Conservation (phyloP, 306 rosid genomes). For the Gastrolobium villosum region DNA sequence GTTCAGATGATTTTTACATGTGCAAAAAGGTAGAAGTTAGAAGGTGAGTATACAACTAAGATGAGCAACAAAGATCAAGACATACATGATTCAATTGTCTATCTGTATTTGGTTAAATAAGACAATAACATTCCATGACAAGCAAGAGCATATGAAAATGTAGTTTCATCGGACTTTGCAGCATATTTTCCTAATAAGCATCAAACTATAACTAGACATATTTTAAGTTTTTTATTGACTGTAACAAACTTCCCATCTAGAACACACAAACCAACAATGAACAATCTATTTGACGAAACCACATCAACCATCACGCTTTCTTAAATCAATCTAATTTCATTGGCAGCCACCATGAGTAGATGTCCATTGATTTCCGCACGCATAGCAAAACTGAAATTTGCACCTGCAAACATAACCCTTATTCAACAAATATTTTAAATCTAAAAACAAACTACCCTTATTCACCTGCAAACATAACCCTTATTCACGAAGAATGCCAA, state of each 20-base stretch:
- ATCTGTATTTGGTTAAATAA: no score
- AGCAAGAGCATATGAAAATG: no score
- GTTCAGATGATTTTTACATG: background rate
- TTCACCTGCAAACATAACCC: no score
- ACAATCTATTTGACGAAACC: background rate
- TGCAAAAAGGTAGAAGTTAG: background rate
- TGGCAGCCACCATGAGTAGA: conserved; percentile 53
- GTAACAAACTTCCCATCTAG: background rate
- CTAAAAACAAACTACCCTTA: background rate
- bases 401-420: conserved; percentile 60
- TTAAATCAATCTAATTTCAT: conserved; percentile 33
- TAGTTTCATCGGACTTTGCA: background rate
- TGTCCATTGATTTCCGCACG: conserved; percentile 59
- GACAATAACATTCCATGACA: no score
- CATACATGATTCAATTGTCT: background rate
- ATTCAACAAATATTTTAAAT: background rate
- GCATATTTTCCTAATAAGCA: background rate
- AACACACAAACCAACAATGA: background rate
- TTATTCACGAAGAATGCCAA: background rate
- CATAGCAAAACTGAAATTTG: conserved; percentile 61
- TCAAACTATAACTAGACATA: background rate
- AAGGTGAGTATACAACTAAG: background rate
- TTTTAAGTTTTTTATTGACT: background rate
- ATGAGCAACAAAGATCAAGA: background rate
- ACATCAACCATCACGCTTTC: background rate